phyloP scores from a whole-genome alignment of 116 monocot genomes.

The Dioscorea cayenensis region DNA sequence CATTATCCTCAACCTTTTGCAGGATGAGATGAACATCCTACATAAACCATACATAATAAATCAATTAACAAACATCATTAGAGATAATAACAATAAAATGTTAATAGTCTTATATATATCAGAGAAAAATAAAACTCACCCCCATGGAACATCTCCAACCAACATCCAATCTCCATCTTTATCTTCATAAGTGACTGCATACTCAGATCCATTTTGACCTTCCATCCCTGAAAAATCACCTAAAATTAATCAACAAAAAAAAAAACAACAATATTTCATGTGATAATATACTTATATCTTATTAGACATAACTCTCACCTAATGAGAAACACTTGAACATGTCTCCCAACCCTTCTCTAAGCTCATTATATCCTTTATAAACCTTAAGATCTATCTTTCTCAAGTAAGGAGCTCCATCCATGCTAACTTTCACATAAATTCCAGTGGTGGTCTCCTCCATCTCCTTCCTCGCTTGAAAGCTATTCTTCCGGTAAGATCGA shows the following conservation, averaged over 20 bases:
- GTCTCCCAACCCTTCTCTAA: conserved; percentile 51
- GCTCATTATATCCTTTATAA: conserved; percentile 54
- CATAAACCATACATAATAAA: not conserved
- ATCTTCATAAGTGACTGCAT: conserved; percentile 46
- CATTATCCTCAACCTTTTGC: conserved; percentile 30
- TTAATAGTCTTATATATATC: not conserved
- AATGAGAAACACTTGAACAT: conserved; percentile 74
- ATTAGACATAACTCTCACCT: conserved; percentile 25
- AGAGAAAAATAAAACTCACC: conserved; percentile 18
- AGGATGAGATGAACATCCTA: conserved; percentile 22
- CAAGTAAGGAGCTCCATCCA: conserved; percentile 79
- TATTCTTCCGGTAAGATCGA: conserved; percentile 51
- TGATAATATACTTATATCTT: too few relatives aligned
- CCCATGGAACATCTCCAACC: conserved; percentile 53
- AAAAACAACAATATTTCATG: too few relatives aligned
- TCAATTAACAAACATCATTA: too few relatives aligned
- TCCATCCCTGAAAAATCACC: conserved; percentile 1
- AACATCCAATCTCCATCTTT: conserved; percentile 65
- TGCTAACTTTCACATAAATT: conserved; percentile 72
- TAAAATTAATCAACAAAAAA: conserved; percentile 1
- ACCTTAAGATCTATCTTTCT: conserved; percentile 62
- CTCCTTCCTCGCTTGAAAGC: conserved; percentile 39
- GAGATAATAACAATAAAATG: not conserved
- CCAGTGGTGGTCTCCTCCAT: conserved; percentile 12
- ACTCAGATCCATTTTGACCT: conserved; percentile 23